These are phyloP conservation scores for Penicillium ucsense DNA, from an alignment of 495 filamentous ascomycete genomes.

Conservation along the genomic window DNA sequence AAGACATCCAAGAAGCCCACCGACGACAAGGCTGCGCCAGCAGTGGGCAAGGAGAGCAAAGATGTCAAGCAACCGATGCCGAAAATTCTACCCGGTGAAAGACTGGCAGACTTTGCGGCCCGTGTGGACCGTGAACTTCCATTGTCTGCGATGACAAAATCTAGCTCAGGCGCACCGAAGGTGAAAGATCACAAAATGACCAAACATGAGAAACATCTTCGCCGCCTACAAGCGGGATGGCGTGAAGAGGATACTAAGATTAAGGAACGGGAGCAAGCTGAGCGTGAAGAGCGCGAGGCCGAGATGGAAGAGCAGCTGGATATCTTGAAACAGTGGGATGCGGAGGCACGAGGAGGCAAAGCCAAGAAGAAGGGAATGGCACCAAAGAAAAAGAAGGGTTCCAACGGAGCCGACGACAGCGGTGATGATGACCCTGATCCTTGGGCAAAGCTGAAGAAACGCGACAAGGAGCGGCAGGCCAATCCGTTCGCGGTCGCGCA, in stretches of 20 bases:
- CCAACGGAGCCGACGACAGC: slow-evolving; percentile 26
- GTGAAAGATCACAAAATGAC: slow-evolving; percentile 53
- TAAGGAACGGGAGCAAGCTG: slow-evolving; percentile 55
- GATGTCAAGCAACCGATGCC: slow-evolving; percentile 30
- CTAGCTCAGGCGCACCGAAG: slow-evolving; percentile 24
- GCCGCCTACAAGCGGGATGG: slow-evolving; percentile 73
- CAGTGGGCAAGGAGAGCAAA: too few relatives aligned
- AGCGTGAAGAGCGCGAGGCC: slow-evolving; percentile 48
- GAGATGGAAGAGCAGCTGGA: slow-evolving; percentile 41
- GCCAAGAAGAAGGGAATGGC: slow-evolving; percentile 44
- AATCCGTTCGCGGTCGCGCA: slow-evolving; percentile 68
- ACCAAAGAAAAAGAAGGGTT: slow-evolving; percentile 30
- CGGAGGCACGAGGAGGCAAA: slow-evolving; percentile 40
- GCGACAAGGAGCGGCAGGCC: slow-evolving; percentile 44
- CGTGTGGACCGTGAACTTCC: slow-evolving; percentile 83
- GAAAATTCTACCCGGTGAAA: slow-evolving; percentile 73
- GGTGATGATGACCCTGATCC: slow-evolving; percentile 57
- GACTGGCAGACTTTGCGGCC: slow-evolving; percentile 68
- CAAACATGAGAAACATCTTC: slow-evolving; percentile 74
- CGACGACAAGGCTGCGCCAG: not conserved
- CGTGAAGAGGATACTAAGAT: slow-evolving; percentile 59
- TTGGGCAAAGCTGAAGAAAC: slow-evolving; percentile 61
- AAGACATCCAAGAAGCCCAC: slow-evolving; percentile 12
- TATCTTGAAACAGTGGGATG: slow-evolving; percentile 41
- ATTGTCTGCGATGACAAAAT: slow-evolving; percentile 48